Percentiles rank a stretch among this genome's conserved stretches.
phyloP scores from a whole-genome alignment of 75 land plant species.

The Picea sitchensis region DNA sequence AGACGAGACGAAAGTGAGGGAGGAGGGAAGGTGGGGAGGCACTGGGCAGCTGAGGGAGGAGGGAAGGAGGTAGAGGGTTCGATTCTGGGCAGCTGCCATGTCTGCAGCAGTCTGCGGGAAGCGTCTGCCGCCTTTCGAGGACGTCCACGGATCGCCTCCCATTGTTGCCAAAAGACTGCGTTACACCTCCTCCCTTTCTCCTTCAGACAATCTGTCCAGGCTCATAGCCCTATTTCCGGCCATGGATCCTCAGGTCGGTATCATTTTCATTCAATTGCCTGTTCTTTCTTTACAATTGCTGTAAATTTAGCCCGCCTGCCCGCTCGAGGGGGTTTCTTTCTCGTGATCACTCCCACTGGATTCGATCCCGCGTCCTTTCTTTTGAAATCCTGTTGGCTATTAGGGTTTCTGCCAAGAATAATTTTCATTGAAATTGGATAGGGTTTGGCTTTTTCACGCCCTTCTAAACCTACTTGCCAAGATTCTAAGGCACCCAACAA shows the following conservation, averaged over 20 bases:
- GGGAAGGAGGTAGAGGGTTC: neutral
- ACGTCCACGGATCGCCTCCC: conserved; percentile 40
- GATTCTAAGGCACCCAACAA: too few species aligned
- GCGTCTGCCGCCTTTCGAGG: conserved; percentile 74
- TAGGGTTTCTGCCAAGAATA: too few species aligned
- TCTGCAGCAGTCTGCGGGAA: conserved; percentile 93
- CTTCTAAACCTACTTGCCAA: too few species aligned
- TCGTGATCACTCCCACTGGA: too few species aligned
- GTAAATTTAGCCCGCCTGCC: too few species aligned
- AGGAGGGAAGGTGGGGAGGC: neutral
- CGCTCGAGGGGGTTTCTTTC: too few species aligned
- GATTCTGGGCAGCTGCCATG: conserved; percentile 50
- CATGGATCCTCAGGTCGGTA: conserved; percentile 7
- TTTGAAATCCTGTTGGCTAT: too few species aligned
- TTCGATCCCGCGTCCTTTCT: too few species aligned
- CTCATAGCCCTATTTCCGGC: neutral
- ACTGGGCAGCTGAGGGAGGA: neutral
- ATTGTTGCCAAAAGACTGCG: conserved; percentile 56
- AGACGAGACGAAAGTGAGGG: neutral
- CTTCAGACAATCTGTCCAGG: neutral
- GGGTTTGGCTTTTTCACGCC: too few species aligned
- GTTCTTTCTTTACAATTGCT: too few species aligned
- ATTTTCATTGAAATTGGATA: too few species aligned
- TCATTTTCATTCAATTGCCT: neutral
- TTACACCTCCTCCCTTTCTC: conserved; percentile 40